Conservation (phyloP, 2,329 filamentous ascomycete genomes). For the Leptodontidium sp. region DNA sequence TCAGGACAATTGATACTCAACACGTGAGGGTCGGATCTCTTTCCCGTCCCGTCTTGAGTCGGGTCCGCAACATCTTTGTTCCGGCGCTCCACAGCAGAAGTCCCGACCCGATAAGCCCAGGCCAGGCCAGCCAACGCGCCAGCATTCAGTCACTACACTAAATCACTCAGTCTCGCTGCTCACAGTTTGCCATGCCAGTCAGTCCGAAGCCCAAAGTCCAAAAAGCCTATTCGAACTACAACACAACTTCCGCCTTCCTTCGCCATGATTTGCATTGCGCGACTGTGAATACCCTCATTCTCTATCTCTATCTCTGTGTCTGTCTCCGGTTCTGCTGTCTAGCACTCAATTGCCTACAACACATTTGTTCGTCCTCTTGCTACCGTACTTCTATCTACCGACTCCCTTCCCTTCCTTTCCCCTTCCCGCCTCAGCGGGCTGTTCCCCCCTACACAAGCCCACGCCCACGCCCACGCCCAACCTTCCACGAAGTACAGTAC, state of each 20-base stretch:
- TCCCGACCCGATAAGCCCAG: background rate
- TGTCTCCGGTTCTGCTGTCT: no score
- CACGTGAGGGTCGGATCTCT: background rate
- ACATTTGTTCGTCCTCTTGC: constrained; percentile 9
- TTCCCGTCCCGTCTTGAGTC: no score
- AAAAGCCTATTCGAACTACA: constrained; percentile 5
- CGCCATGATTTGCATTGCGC: background rate
- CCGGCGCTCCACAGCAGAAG: background rate
- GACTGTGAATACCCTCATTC: constrained; percentile 3
- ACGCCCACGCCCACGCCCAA: background rate
- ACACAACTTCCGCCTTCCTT: background rate
- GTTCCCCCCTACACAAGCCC: constrained; percentile 32
- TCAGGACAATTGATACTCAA: background rate
- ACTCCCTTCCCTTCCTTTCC: constrained; percentile 7
- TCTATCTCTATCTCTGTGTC: background rate
- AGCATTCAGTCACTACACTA: background rate
- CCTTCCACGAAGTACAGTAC: constrained; percentile 23
- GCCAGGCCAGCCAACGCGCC: background rate
- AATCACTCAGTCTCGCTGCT: no score
- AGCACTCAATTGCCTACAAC: background rate
- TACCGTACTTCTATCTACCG: background rate
- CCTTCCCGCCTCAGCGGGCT: constrained; percentile 18
- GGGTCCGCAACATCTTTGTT: background rate
- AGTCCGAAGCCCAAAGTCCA: background rate
- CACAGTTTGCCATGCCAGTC: no score